These are phyloP conservation scores for Flaveria floridana DNA, from an alignment of 140 eudicot genomes.

Conservation along the genomic window DNA sequence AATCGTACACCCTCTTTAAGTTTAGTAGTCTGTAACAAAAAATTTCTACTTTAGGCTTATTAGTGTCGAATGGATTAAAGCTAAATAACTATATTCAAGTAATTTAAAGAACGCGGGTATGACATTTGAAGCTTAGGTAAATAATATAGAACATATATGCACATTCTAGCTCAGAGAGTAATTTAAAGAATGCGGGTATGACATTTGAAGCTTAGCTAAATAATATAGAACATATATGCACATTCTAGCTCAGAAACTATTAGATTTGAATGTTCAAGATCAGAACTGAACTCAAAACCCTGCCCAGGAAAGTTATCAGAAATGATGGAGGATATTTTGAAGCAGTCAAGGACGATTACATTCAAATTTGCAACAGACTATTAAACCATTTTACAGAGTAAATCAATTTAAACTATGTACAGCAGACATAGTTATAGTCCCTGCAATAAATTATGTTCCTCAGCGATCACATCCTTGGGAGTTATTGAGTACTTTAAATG, in stretches of 20 bases:
- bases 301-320: constrained; percentile 4
- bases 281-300: constrained; percentile 20
- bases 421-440: constrained; percentile 11
- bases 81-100: neutral
- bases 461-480: constrained; percentile 22
- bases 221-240: neutral
- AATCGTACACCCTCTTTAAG: neutral
- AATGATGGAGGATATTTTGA: constrained; percentile 11
- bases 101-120: neutral
- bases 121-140: neutral
- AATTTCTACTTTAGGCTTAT: neutral
- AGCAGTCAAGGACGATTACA: constrained; percentile 25
- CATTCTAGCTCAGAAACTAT: constrained; percentile 5
- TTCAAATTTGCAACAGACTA: neutral
- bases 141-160: neutral
- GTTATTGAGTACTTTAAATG: constrained; percentile 13
- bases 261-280: constrained; percentile 9
- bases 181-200: neutral
- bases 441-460: constrained; percentile 21
- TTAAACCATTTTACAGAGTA: constrained; percentile 13
- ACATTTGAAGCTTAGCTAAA: neutral
- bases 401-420: constrained; percentile 11
- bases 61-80: constrained; percentile 2
- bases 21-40: neutral
- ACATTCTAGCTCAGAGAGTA: neutral